Evolutionary conservation across 805 yeast species (phyloP), one percentile per base, ranked within the genome.

Genomic region (Nematodospora valgi): DNA sequence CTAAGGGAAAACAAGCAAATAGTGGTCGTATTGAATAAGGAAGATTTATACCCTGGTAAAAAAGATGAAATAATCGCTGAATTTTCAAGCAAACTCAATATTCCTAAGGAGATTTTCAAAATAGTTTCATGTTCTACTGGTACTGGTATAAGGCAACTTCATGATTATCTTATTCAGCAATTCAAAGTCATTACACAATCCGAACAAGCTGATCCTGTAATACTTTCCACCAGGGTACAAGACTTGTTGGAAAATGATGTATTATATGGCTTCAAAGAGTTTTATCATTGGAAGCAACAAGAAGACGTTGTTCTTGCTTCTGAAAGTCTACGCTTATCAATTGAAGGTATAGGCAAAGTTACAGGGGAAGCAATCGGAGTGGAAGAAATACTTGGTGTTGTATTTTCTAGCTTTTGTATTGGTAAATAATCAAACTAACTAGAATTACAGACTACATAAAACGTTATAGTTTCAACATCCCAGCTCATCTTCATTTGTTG

Each of bases 351-450:
- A 24, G 97, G 97, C 0, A 85, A 81, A 50, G 84, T 93, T 17
- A 89, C 97, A 0, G 98, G 98, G 1, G 84, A 85, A 25, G 75
- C 86, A 0, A 78, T 91, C 10, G 95, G 95, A 0, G 72, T 89
- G 0, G 97, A 93, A 47, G 98, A 93, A 51, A 79, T 93, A 0
- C 64, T 93, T 4, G 96, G 93, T 1, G 91, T 86, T 1, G 93
- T 93, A 0, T 93, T 93, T 52, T 80, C 95, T 2, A 83, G 79
- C 42, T 93, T 93, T 55, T 93, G 98, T 58, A 87, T 93, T 15
- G 98, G 98, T 0, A 91, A 91, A 57, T 91, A 62, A 45, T 23
- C 32, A 11, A 7, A 8, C 38, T 47, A 56, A 22, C 45, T 38
- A 40, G 49, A 44, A 35, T 51, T 58, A 33, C 58, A 60, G 12